Evolutionary conservation across 2,329 filamentous ascomycete species (phyloP).

Genomic region (Scorias spongiosa): DNA sequence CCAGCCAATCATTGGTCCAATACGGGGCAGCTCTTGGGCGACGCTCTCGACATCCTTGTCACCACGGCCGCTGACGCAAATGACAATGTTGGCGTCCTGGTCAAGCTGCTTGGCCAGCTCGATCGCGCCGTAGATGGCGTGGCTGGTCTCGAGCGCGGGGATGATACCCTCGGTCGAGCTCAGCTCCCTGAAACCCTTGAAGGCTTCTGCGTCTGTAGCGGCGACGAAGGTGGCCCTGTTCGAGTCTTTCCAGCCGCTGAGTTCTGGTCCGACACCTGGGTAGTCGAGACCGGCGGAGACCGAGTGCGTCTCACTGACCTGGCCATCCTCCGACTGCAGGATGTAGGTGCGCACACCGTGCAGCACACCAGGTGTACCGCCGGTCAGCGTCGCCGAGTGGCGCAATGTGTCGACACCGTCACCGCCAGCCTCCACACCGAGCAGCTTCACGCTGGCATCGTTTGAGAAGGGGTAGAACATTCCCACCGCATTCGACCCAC

Average conservation of each 20-base stretch:
- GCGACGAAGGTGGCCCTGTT: conserved; percentile 76
- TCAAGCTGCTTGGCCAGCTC: conserved; percentile 86
- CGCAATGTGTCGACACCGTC: conserved; percentile 75
- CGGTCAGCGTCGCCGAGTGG: conserved; percentile 77
- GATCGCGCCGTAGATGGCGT: conserved; percentile 79
- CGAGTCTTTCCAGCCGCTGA: conserved; percentile 84
- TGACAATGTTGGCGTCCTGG: conserved; percentile 78
- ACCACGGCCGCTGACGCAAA: conserved; percentile 82
- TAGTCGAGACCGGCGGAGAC: conserved; percentile 95
- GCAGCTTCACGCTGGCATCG: conserved; percentile 68
- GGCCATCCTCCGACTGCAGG: conserved; percentile 79
- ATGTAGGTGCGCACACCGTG: conserved; percentile 95
- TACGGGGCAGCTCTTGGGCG: conserved; percentile 75
- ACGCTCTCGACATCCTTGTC: conserved; percentile 99
- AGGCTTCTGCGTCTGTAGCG: conserved; percentile 81
- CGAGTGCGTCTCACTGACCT: conserved; percentile 90
- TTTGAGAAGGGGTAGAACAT: conserved; percentile 97
- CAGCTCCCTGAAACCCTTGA: conserved; percentile 71
- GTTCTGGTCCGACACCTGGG: conserved; percentile 86
- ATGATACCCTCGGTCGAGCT: conserved; percentile 91
- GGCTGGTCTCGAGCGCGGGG: conserved; percentile 81
- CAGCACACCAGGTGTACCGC: conserved; percentile 78
- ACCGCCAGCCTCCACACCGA: conserved; percentile 90
- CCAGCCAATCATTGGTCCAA: conserved; percentile 78
- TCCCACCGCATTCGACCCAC: conserved; percentile 84